Base-by-base conservation (phyloP, 2,329 filamentous ascomycete genomes). In the Pestalotiopsis sp. region DNA sequence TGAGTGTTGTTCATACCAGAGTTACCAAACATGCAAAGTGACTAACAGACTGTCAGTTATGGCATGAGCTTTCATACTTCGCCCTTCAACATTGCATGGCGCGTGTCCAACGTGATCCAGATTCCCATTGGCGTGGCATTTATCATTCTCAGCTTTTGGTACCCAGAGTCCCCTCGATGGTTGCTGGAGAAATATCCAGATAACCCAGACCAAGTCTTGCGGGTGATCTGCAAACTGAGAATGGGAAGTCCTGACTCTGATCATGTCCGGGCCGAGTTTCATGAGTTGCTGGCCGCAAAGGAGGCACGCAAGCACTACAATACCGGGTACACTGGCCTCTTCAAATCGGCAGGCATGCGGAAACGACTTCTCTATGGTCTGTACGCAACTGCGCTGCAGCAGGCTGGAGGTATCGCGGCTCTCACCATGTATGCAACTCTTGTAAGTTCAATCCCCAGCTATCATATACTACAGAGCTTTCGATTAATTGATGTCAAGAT, bases 361-460 rank as follows among this genome's bases (percentile, higher is more conserved):
- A 62, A 62, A n/a, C 27, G 59, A 20, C 31, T 62, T 3, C 36
- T 36, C 5, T 62, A 62, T 36, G 59, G 59, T 1, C 59, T 62
- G 9, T 62, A 62, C 2, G 59, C 59, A 27, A 62, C 59, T 39
- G 59, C 59, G 31, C n/a, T 62, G n/a, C 59, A 62, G n/a, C 59
- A 62, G 6, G 59, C 59, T 36, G 59, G 59, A 36, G 59, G 59
- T 1, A 62, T 62, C 17, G 59, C 59, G 38, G 59, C 59, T 17
- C n/a, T 62, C 9, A 62, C 59, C n/a, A 62, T 62, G 59, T 62
- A 62, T 23, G 59, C 59, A 38, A 62, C 59, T 1, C 59, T 62
- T 59, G 57, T 59, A 59, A 59, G 57, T 59, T 4, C 25, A 27
- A 36, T 59, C 23, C 25, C 11, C 57, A 27, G 25, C 27, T n/a